Base-by-base conservation (phyloP, 495 filamentous ascomycete species). In the Pyronema omphalodes region DNA sequence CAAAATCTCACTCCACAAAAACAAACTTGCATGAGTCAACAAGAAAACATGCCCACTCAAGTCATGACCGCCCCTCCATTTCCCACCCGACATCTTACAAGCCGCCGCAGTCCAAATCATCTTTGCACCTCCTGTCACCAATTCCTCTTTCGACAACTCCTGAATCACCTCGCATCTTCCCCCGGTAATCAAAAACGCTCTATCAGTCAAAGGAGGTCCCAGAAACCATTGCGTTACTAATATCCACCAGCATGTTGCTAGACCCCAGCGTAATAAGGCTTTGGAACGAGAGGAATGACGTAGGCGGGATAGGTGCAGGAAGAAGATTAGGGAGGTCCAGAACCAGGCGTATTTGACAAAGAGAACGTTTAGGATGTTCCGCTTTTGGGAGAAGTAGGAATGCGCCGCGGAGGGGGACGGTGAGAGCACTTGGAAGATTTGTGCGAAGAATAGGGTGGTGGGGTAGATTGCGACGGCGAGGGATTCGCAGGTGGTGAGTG, bases 301-400 rank as follows among this genome's bases (percentile, higher is more conserved):
- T 39, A 7, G 59, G 54, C 11, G 55, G 18, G n/a, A 60, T 34
- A 18, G 58, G 63, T 33, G 69, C 63, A 76, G 55, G 9, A 74
- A 64, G 57, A 93, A 84, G 7, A 82, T 78, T 18, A 74, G 56
- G 0, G 84, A 86, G 17, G 83, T 78, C 91, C 91, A 98, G 35
- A 82, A 72, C 91, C 91, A 98, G 47, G 87, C 91, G 46, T 83
- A 74, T 71, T 98, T 98, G 58, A 98, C 91, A 57, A 98, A 96
- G 57, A 84, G 73, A 44, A 79, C 56, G 67, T 98, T 98, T 74
- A 94, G 80, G 55, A 95, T 53, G 70, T 98, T 98, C 60, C 77
- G 71, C 64, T 96, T 98, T 40, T 80, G 78, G 37, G 88, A 88
- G 68, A 95, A 98, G 74, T 94, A 95, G 61, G 81, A 87, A 41